These are phyloP conservation scores for Lantana camara DNA, from an alignment of 257 asterid species.

Conservation along the genomic window DNA sequence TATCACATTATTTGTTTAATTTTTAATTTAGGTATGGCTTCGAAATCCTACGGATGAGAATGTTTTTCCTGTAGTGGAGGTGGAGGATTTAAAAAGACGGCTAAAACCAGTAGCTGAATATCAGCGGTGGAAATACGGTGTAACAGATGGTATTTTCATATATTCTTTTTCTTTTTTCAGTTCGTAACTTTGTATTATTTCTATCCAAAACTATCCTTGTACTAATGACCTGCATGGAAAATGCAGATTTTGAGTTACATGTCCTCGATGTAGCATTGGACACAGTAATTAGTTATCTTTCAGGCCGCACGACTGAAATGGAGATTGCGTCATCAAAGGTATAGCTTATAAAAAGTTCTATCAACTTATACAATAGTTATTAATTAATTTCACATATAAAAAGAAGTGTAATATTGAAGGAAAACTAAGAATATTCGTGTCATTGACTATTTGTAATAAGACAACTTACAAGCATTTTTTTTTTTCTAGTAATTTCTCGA, in stretches of 20 bases:
- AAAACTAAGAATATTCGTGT: no score
- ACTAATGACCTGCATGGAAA: conserved; percentile 25
- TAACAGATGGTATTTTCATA: conserved; percentile 71
- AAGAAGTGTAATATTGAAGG: no score
- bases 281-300: conserved; percentile 82
- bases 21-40: conserved; percentile 81
- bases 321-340: conserved; percentile 97
- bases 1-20: conserved; percentile 18
- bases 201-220: neutral
- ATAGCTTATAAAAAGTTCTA: no score
- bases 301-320: conserved; percentile 80
- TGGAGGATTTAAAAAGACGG: conserved; percentile 81
- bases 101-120: conserved; percentile 65
- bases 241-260: conserved; percentile 80
- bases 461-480: no score
- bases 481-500: no score
- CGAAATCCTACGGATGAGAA: conserved; percentile 79
- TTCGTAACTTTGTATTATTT: conserved; percentile 3
- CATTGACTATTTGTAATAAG: no score
- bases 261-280: conserved; percentile 93
- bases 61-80: conserved; percentile 79
- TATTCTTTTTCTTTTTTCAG: neutral
- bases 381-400: no score
- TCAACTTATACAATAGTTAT: no score
- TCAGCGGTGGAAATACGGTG: conserved; percentile 61